Percentiles rank a stretch among this genome's conserved stretches.
Evolutionary conservation across 202 grass and related monocot species (phyloP).

Genomic region (Bolboschoenoplectus hybrid): DNA sequence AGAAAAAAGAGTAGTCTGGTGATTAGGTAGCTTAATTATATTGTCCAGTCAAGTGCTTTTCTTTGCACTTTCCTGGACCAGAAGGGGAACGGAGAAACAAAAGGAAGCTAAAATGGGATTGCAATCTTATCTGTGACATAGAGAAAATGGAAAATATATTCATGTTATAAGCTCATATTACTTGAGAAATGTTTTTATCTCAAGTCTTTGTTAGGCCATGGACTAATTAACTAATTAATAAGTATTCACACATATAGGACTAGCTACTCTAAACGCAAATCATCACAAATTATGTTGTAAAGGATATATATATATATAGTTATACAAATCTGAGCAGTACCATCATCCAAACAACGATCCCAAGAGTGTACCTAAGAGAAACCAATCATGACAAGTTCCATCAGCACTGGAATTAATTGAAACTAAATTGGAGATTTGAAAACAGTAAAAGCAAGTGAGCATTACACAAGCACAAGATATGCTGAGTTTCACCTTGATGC

Average conservation of each 20-base stretch:
- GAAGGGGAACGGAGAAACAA: not conserved
- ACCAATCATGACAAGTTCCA: not conserved
- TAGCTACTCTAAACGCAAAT: no score
- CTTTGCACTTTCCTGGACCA: not conserved
- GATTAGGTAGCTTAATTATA: not conserved
- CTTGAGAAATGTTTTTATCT: no score
- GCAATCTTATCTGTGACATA: no score
- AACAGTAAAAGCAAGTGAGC: not conserved
- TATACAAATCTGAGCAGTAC: no score
- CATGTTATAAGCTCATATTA: no score
- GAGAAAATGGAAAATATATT: no score
- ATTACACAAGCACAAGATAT: not conserved
- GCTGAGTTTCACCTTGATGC: not conserved
- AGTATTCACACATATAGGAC: no score
- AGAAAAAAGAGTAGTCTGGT: not conserved
- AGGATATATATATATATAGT: no score
- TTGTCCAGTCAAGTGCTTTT: not conserved
- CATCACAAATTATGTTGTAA: no score
- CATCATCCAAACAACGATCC: no score
- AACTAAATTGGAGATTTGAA: not conserved
- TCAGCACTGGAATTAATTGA: not conserved
- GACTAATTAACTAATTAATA: no score
- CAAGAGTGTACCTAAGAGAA: constrained; percentile 12
- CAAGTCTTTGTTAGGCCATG: no score
- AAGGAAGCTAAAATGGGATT: not conserved